These are phyloP conservation scores for Aspergillus egyptiacus DNA, from an alignment of 495 filamentous ascomycete genomes.

Conservation along the genomic window DNA sequence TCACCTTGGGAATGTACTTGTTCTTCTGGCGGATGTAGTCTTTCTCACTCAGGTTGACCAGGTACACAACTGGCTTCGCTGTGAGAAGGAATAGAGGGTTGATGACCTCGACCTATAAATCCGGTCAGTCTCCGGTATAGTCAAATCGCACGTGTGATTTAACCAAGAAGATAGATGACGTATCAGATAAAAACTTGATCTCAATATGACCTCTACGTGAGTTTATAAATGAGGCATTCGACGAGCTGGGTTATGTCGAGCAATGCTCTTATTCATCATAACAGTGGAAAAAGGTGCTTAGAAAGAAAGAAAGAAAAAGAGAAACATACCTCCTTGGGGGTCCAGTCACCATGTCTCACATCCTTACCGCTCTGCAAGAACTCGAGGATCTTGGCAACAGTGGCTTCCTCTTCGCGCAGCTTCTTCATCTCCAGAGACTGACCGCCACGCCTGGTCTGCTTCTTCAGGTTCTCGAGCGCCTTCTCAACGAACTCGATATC, in stretches of 20 bases:
- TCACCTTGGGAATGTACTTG: conserved; percentile 92
- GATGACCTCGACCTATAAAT: conserved; percentile 82
- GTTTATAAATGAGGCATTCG: conserved; percentile 64
- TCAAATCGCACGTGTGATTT: conserved; percentile 1
- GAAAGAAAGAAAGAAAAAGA: conserved; percentile 11
- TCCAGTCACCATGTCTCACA: conserved; percentile 84
- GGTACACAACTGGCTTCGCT: conserved; percentile 94
- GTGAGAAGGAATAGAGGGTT: conserved; percentile 93
- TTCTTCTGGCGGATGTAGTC: conserved; percentile 99
- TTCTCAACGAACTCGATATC: conserved; percentile 99
- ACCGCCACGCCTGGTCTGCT: conserved; percentile 89
- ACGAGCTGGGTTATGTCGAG: conserved; percentile 98
- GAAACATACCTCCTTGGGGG: conserved; percentile 84
- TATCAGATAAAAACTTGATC: conserved; percentile 60
- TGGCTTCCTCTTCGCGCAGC: conserved; percentile 89
- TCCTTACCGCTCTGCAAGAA: conserved; percentile 83
- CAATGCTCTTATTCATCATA: conserved; percentile 98
- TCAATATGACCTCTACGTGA: conserved; percentile 75
- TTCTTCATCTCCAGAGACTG: conserved; percentile 99
- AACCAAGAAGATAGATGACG: conserved; percentile 19
- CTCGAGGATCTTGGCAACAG: conserved; percentile 78
- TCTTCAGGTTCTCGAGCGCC: conserved; percentile 78
- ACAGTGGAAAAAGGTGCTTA: conserved; percentile 29
- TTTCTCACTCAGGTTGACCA: conserved; percentile 94
- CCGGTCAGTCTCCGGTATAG: conserved; percentile 4